Evolutionary conservation across 371 early-diverging fungal genomes (phyloP), one percentile per base, ranked within the genome.

Genomic region (Mortierella sp.): DNA sequence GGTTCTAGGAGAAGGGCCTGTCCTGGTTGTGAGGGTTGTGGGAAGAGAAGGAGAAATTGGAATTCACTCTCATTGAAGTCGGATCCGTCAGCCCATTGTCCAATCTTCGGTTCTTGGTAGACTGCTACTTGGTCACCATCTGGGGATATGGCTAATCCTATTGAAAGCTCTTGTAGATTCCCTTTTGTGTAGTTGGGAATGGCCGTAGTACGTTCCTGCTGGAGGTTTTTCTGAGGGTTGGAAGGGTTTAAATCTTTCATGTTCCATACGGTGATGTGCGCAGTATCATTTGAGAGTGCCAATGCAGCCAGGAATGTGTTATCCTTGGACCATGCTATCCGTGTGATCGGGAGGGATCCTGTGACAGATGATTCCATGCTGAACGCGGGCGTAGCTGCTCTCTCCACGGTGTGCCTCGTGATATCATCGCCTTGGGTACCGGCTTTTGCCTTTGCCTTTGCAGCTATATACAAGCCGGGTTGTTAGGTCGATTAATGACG

Each of bases 91-190:
- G 42, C 14, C 78, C 78, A 76, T 3, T 76, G 45, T 42, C 78
- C 78, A 14, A 76, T 63, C 26, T 54, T 61, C 4, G 78, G 78
- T 42, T 76, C 78, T 38, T 76, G 67, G 26, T 70, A 76, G 21
- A 76, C n/a, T 3, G 71, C 67, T 2, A 76, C 28, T 14, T 66
- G 71, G 14, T 70, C 78, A 14, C 78, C 78, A 19, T 13, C 21
- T 1, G 58, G 18, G 2, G 78, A 76, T 21, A 76, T 54, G 3
- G 66, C 42, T 10, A 76, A 38, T 1, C 78, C 78, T 1, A 76
- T 70, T 2, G 70, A 47, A 10, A 34, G 34, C 4, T 34, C 34
- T 10, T 34, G 34, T 7, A 70, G 58, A 6, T 66, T 43, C 18
- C 56, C 59, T 34, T 34, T 34, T 34, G 34, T 34, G 34, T 10